phyloP scores from a whole-genome alignment of 2,329 filamentous ascomycete genomes.

The Phoma sp. region DNA sequence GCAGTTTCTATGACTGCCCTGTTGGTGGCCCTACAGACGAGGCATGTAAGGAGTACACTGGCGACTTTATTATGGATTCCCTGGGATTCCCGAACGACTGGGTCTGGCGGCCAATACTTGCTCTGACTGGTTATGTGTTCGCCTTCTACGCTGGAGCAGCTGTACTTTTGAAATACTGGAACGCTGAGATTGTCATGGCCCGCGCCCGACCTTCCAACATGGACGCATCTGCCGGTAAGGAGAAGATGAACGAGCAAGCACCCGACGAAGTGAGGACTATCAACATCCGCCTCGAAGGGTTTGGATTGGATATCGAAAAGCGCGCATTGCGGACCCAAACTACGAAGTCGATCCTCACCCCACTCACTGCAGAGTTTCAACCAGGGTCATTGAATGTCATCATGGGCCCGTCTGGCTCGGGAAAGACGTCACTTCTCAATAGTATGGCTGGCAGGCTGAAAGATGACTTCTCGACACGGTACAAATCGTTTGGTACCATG shows the following conservation, averaged over 20 bases:
- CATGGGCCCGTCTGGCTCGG: conserved; percentile 80
- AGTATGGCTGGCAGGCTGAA: conserved; percentile 73
- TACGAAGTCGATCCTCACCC: conserved; percentile 65
- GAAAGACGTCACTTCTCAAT: conserved; percentile 78
- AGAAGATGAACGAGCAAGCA: conserved; percentile 67
- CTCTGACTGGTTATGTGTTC: conserved; percentile 67
- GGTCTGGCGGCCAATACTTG: conserved; percentile 71
- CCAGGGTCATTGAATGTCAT: conserved; percentile 76
- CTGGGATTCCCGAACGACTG: conserved; percentile 73
- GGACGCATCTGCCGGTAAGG: conserved; percentile 73
- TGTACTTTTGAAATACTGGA: conserved; percentile 68
- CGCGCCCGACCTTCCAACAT: conserved; percentile 62
- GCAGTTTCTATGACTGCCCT: conserved; percentile 77
- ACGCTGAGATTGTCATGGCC: conserved; percentile 73
- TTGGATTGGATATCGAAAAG: conserved; percentile 71
- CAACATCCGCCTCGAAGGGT: conserved; percentile 69
- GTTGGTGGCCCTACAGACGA: conserved; percentile 69
- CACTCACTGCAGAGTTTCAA: conserved; percentile 71
- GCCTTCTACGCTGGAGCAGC: conserved; percentile 69
- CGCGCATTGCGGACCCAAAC: conserved; percentile 60
- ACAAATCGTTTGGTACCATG: conserved; percentile 68
- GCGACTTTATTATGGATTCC: conserved; percentile 71
- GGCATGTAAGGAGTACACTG: conserved; percentile 72
- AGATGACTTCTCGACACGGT: conserved; percentile 67
- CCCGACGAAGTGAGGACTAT: conserved; percentile 66